Conservation (phyloP, 108 stramenopile species). For the Craspedostauros australis region DNA sequence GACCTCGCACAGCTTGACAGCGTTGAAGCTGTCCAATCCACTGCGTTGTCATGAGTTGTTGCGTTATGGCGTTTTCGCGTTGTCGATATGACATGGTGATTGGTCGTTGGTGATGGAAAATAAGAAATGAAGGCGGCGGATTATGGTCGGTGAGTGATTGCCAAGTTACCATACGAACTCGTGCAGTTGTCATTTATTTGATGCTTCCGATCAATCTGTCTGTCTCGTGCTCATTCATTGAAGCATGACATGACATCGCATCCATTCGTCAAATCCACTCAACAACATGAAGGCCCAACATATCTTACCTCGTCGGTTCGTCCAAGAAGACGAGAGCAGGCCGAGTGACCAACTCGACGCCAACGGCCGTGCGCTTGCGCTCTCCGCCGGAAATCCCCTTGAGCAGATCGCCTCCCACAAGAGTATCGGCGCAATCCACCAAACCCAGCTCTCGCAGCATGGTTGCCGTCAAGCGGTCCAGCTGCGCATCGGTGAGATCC, state of each 20-base stretch:
- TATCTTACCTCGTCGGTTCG: slow-evolving; percentile 21
- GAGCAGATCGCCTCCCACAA: slow-evolving; percentile 52
- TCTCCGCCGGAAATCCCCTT: slow-evolving; percentile 66
- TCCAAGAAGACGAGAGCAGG: slow-evolving; percentile 53
- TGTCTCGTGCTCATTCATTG: too few species aligned
- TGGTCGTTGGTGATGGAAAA: slow-evolving; percentile 6
- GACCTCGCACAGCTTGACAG: slow-evolving; percentile 46
- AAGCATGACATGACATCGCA: too few species aligned
- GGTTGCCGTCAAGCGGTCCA: slow-evolving; percentile 44
- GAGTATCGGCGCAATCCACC: slow-evolving; percentile 44
- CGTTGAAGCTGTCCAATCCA: slow-evolving; percentile 62
- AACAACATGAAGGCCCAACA: slow-evolving; percentile 7
- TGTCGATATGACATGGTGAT: slow-evolving; percentile 12
- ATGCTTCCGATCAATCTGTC: too few species aligned
- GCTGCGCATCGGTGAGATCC: slow-evolving; percentile 34
- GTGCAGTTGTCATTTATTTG: too few species aligned
- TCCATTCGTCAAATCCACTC: slow-evolving; percentile 26
- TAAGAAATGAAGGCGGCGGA: too few species aligned
- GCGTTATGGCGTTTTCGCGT: too few species aligned
- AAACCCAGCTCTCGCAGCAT: slow-evolving; percentile 75
- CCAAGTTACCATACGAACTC: too few species aligned
- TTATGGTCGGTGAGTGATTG: too few species aligned
- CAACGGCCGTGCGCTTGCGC: slow-evolving; percentile 36
- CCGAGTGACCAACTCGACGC: slow-evolving; percentile 49
- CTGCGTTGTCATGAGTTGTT: too few species aligned